Evolutionary conservation across 2,329 filamentous ascomycete species (phyloP), one percentile per base, ranked within the genome.

Genomic region (Paecilomyces formosus): DNA sequence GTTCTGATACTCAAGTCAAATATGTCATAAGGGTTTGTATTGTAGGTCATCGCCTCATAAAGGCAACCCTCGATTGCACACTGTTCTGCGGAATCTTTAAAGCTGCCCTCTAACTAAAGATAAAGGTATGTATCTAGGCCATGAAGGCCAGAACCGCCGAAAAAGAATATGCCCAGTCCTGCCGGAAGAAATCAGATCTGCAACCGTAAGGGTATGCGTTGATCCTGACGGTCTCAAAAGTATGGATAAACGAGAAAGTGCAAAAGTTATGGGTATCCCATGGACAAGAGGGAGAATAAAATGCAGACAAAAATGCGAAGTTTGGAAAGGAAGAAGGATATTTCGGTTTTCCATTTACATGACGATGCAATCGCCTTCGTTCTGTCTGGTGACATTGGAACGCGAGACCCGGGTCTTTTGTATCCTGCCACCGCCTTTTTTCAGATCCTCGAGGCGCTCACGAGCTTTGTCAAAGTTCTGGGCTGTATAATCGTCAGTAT

Each of bases 391-490:
- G 57, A 90, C 85, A 63, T 91, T 89, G 64, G 88, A 93, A 58
- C 93, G 84, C 8, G 89, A 92, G 61, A 97, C 90, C 57, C 90
- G 83, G 57, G 86, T 85, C 70, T 89, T 90, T 61, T 89, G 85
- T 54, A 79, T 81, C 64, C 87, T 89, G 51, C 85, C 86, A 24
- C 90, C 90, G 1, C 87, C 86, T 61, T 86, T 85, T 76, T 95
- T 96, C 57, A 99, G 82, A 65, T 97, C 94, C 71, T 97, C 93
- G 4, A 99, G 83, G 54, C 93, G 85, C 70, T 97, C 92, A 59
- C 93, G 86, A 13, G 94, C 94, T 74, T 97, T 96, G 52, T 90
- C 89, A 70, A 95, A 96, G 69, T 95, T 91, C 78, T 97, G 93
- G 60, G 92, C 93, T 96, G 64, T 56, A 22, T 52, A 3, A 33